These are phyloP conservation scores for Pyrenula massariospora DNA, from an alignment of 495 filamentous ascomycete genomes.

Conservation along the genomic window DNA sequence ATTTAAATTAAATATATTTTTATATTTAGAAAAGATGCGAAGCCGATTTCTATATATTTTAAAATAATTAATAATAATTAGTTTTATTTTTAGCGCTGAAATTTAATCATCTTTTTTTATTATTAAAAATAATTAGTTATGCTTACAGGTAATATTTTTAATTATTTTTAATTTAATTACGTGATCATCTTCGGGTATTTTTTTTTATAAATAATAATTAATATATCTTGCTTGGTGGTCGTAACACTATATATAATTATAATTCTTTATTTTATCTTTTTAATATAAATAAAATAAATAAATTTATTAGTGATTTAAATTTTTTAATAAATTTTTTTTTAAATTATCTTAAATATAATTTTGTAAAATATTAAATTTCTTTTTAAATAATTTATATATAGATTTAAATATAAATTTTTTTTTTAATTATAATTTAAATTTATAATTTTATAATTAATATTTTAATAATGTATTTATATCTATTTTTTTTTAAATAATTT, in stretches of 20 bases:
- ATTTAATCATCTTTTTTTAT: no score
- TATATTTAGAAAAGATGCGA: no score
- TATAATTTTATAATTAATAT: background rate
- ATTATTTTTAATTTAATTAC: no score
- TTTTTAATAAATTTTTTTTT: conserved; percentile 4
- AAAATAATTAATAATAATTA: no score
- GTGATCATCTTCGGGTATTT: no score
- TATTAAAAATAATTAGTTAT: no score
- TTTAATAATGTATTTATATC: background rate
- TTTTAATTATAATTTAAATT: background rate
- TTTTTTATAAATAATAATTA: no score
- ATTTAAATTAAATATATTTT: no score
- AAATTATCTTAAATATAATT: background rate
- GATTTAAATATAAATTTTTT: background rate
- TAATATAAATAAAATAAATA: conserved; percentile 4
- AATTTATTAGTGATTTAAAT: conserved; percentile 3
- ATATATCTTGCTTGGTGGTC: no score
- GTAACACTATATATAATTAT: conserved; percentile 8
- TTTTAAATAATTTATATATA: background rate
- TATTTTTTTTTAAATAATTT: background rate
- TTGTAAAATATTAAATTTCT: background rate
- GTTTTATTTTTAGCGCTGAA: no score
- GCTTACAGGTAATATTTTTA: no score
- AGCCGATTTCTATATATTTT: no score
- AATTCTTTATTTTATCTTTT: conserved; percentile 3